Base-by-base conservation (phyloP, 1,139 yeast species). In the Yamadazyma triangularis region DNA sequence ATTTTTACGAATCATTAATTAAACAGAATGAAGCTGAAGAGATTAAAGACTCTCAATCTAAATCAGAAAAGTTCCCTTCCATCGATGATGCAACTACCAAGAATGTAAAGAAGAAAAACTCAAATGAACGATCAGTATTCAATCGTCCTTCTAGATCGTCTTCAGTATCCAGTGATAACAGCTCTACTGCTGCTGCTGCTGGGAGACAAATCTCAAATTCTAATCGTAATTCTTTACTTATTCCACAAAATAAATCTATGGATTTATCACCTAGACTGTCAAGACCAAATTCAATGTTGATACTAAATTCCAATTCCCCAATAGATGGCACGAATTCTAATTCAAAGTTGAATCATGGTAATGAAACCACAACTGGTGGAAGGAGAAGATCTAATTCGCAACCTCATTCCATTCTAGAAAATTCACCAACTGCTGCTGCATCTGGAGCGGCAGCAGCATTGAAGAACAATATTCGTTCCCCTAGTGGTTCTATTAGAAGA, bases 331-430 rank as follows among this genome's bases (percentile, higher is more conserved):
- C n/a, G n/a, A 45, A 46, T n/a, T 49, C 57, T 2, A 38, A 51
- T 14, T 36, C 56, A 11, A 15, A 18, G 38, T 2, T 9, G 29
- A 13, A 27, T 14, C 21, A 33, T 21, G 32, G 25, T 6, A 26
- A 33, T 13, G 9, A 18, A 7, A 18, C 20, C 8, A 7, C 6
- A 7, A 7, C 20, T 9, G 9, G 8, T 18, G 57, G 58, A 2
- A 54, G 70, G 14, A 52, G 59, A 20, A 51, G 72, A 32, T 60
- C 72, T 3, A 63, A 58, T 36, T 64, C 72, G 1, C 70, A 63
- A 34, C 71, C 71, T n/a, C 39, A 36, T 14, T 25, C 36, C 2
- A 29, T 36, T 7, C 40, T 40, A 4, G 24, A 10, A 22, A 11
- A 9, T 11, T 22, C n/a, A 22, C 8, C 24, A 22, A n/a, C n/a